A percentile compares a stretch with the other conserved stretches of the same genome.
These are phyloP conservation scores for Carex cristatella DNA, from an alignment of 176 grass and related monocot genomes.

Conservation along the genomic window DNA sequence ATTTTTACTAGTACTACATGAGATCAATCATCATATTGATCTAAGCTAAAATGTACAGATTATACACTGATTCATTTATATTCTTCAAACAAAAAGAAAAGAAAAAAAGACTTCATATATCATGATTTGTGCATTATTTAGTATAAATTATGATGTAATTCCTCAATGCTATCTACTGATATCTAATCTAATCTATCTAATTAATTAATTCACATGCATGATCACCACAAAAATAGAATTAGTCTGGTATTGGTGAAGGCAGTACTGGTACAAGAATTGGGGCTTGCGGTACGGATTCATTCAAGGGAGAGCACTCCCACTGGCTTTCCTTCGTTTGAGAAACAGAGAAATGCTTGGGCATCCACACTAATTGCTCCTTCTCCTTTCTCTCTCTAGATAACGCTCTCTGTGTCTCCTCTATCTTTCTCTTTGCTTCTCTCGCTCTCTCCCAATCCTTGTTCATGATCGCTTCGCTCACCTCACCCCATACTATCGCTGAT, in stretches of 20 bases:
- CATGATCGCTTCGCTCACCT: conserved; percentile 57
- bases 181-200: not conserved
- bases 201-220: not conserved
- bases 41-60: conserved; percentile 4
- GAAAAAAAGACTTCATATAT: not conserved
- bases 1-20: not conserved
- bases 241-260: not conserved
- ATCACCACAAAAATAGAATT: not conserved
- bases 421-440: conserved; percentile 44
- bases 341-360: conserved; percentile 70
- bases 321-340: conserved; percentile 48
- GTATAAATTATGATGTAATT: not conserved
- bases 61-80: not conserved
- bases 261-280: conserved; percentile 35
- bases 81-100: not conserved
- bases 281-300: conserved; percentile 37
- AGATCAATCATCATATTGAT: not conserved
- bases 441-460: conserved; percentile 76
- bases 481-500: conserved; percentile 59
- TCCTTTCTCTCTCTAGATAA: conserved; percentile 51
- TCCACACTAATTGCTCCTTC: conserved; percentile 49
- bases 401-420: conserved; percentile 69
- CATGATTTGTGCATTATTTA: too few species aligned
- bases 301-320: conserved; percentile 74
- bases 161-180: not conserved